Percentiles rank a stretch among this genome's conserved stretches.
Evolutionary conservation across 139 green algal genomes (phyloP).

Genomic region (Picochlorum sp.): DNA sequence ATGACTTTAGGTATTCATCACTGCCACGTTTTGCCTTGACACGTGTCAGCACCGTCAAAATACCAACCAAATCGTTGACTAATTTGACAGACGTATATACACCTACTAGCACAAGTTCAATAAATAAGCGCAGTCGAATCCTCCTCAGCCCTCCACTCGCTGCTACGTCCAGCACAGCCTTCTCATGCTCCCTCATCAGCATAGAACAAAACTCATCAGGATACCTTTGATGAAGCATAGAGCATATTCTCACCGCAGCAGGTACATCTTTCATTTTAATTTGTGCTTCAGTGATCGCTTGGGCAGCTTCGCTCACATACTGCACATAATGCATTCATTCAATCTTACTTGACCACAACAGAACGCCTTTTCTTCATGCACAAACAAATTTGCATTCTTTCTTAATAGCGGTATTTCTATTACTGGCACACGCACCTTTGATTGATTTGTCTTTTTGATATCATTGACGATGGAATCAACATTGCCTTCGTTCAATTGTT

Average conservation of each 20-base stretch:
- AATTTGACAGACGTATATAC: too few species aligned
- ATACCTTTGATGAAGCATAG: constrained; percentile 75
- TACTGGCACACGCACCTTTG: constrained; percentile 40
- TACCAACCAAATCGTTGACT: too few species aligned
- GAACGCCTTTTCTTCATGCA: background rate
- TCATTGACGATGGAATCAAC: constrained; percentile 51
- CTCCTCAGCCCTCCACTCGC: constrained; percentile 24
- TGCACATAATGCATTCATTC: constrained; percentile 27
- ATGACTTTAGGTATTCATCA: too few species aligned
- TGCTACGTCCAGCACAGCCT: constrained; percentile 26
- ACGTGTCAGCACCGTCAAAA: too few species aligned
- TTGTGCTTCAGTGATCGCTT: constrained; percentile 71
- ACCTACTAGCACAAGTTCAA: too few species aligned
- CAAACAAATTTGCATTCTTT: background rate
- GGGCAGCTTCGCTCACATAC: constrained; percentile 85
- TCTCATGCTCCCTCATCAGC: background rate
- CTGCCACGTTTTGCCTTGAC: too few species aligned
- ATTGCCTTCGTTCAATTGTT: constrained; percentile 53
- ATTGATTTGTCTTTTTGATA: constrained; percentile 67
- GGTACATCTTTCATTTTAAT: constrained; percentile 65
- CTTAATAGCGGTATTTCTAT: too few species aligned
- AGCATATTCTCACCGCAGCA: constrained; percentile 69
- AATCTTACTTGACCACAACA: background rate
- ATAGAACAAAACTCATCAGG: constrained; percentile 46
- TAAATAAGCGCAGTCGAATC: constrained; percentile 51